Evolutionary conservation across 75 land plant species (phyloP).

Genomic region (Picea sitchensis): DNA sequence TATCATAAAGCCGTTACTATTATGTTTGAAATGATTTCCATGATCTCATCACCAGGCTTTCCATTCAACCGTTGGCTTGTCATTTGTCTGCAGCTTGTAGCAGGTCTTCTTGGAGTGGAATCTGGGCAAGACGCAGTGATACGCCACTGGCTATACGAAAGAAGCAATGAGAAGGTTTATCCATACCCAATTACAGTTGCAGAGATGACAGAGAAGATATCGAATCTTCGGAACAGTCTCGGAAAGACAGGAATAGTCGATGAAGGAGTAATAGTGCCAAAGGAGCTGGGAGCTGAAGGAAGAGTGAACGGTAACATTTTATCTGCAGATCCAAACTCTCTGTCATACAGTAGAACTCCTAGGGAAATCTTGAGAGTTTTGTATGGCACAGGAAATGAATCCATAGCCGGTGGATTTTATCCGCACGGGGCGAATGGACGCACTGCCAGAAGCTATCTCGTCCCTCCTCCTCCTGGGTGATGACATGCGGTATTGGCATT

Average conservation of each 20-base stretch:
- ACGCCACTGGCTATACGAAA: constrained; percentile 46
- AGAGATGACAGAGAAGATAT: constrained; percentile 41
- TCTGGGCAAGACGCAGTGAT: constrained; percentile 86
- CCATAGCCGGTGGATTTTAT: neutral
- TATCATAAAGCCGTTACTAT: no score
- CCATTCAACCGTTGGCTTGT: no score
- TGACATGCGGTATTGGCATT: no score
- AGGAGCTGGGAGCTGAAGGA: constrained; percentile 41
- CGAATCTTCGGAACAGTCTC: constrained; percentile 41
- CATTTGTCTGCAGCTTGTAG: constrained; percentile 3
- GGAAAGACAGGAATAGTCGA: constrained; percentile 46
- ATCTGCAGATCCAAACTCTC: constrained; percentile 40
- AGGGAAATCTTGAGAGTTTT: neutral
- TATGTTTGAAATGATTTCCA: no score
- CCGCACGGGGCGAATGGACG: neutral
- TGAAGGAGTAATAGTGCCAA: constrained; percentile 51
- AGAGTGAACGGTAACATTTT: constrained; percentile 42
- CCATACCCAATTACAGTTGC: constrained; percentile 59
- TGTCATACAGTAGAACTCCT: constrained; percentile 41
- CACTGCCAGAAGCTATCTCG: neutral
- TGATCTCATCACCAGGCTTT: no score
- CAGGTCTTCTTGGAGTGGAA: constrained; percentile 72
- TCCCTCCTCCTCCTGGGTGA: neutral
- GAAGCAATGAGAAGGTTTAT: constrained; percentile 23
- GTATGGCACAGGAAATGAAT: neutral